Percentiles rank a stretch among this genome's conserved stretches.
Conservation (phyloP, 768 basidiomycete species). For the Lactarius hengduanensis region DNA sequence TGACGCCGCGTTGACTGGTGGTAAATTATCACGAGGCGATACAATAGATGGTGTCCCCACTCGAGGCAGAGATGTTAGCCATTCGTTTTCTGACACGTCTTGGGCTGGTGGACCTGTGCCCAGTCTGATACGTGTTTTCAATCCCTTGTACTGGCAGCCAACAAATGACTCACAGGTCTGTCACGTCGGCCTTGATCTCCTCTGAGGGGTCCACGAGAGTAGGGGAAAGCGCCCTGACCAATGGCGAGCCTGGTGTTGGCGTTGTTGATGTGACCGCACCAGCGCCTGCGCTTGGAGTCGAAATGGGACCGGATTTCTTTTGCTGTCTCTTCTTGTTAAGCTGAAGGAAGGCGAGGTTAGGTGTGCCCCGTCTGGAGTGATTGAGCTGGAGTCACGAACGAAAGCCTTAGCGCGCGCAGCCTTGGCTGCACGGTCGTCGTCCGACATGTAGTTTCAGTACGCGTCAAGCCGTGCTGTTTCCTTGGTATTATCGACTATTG, state of each 20-base stretch:
- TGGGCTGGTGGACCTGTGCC: slow-evolving; percentile 36
- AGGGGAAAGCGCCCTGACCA: slow-evolving; percentile 33
- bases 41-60: slow-evolving; percentile 35
- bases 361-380: slow-evolving; percentile 4
- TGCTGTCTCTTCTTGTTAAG: slow-evolving; percentile 81
- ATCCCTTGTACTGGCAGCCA: slow-evolving; percentile 1
- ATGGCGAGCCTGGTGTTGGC: slow-evolving; percentile 47
- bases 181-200: slow-evolving; percentile 51
- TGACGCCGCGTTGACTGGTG: slow-evolving; percentile 36
- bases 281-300: slow-evolving; percentile 29
- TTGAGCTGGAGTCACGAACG: slow-evolving; percentile 44
- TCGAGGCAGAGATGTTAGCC: slow-evolving; percentile 61
- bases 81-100: slow-evolving; percentile 44
- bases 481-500: not conserved
- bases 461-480: not conserved
- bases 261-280: slow-evolving; percentile 36
- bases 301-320: slow-evolving; percentile 54
- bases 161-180: slow-evolving; percentile 55
- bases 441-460: slow-evolving; percentile 38
- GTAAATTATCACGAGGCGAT: slow-evolving; percentile 28
- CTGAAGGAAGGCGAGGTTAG: slow-evolving; percentile 39
- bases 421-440: slow-evolving; percentile 78
- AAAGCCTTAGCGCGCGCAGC: slow-evolving; percentile 82
- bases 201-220: slow-evolving; percentile 31
- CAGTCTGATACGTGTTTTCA: slow-evolving; percentile 39